phyloP scores from a whole-genome alignment of 805 yeast species.

The Wickerhamiella galacta region DNA sequence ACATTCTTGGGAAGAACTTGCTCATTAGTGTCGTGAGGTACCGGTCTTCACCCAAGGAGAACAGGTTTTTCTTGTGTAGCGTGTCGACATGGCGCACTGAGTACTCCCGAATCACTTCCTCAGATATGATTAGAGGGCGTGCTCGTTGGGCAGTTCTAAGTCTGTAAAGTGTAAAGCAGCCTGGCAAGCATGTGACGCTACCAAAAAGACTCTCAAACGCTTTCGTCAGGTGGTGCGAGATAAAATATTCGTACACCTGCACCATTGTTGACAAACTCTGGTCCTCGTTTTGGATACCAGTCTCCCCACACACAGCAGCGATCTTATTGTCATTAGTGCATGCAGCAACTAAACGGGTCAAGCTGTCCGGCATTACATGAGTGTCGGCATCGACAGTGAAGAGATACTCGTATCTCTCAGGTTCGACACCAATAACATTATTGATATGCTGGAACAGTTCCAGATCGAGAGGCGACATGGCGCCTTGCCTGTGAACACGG shows the following conservation, averaged over 20 bases:
- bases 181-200: conserved; percentile 48
- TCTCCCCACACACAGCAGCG: conserved; percentile 50
- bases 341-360: conserved; percentile 40
- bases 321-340: conserved; percentile 41
- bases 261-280: conserved; percentile 41
- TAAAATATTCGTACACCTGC: conserved; percentile 48
- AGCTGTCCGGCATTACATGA: conserved; percentile 33
- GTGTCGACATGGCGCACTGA: conserved; percentile 40
- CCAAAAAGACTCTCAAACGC: conserved; percentile 48
- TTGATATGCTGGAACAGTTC: conserved; percentile 38
- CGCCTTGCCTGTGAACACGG: conserved; percentile 39
- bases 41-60: conserved; percentile 47
- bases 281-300: conserved; percentile 39
- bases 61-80: conserved; percentile 42
- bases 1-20: conserved; percentile 38
- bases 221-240: conserved; percentile 46
- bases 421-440: conserved; percentile 42
- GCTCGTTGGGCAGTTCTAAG: conserved; percentile 30
- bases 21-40: conserved; percentile 42
- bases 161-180: conserved; percentile 46
- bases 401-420: conserved; percentile 39
- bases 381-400: conserved; percentile 54
- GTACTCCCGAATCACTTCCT: conserved; percentile 42
- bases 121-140: conserved; percentile 41
- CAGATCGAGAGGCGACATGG: conserved; percentile 42